Evolutionary conservation across 2,329 filamentous ascomycete species (phyloP), one percentile per base, ranked within the genome.

Genomic region (Pochonia chlamydosporia): DNA sequence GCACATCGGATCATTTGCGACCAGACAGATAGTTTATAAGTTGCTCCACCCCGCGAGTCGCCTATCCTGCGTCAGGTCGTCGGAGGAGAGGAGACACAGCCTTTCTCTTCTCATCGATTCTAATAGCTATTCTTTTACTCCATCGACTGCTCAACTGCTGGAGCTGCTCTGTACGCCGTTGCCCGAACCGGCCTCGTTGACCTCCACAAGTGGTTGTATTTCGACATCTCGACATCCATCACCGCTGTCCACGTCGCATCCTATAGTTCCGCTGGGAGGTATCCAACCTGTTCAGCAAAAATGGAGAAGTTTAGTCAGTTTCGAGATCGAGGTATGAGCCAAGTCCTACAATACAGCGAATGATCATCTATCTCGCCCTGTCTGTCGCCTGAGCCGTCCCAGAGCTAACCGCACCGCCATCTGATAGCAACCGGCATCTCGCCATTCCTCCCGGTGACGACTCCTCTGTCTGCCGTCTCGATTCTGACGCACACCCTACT

Each of bases 271-370:
- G 20, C 20, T 13, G 6, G 35, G 8, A 20, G n/a, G 33, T 8
- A 5, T 20, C 35, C 35, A 23, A 13, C 20, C 4, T 21, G 9
- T n/a, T 18, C 18, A 23, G 5, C 18, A 18, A 23, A 23, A 28
- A 96, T 96, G 91, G 91, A 96, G 74, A 96, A 95, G 67, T 96
- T 89, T 66, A 92, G 88, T 48, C 89, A 95, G 65, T 96, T 89
- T 62, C 84, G 91, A 59, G 91, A 96, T 69, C 82, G 86, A 81
- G 90, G 90, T 88, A 73, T 54, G 49, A 48, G 24, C 43, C 44
- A 20, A 16, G 33, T n/a, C 26, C 41, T n/a, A n/a, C 9, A 9
- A 16, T 25, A 40, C 9, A 16, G 14, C 18, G 11, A 33, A 20
- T 13, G 9, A 8, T 25, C 6, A 35, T 42, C 24, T 14, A n/a